A percentile compares a stretch with the other conserved stretches of the same genome.
Conservation (phyloP, 768 basidiomycete species). For the Agaricus blazei region DNA sequence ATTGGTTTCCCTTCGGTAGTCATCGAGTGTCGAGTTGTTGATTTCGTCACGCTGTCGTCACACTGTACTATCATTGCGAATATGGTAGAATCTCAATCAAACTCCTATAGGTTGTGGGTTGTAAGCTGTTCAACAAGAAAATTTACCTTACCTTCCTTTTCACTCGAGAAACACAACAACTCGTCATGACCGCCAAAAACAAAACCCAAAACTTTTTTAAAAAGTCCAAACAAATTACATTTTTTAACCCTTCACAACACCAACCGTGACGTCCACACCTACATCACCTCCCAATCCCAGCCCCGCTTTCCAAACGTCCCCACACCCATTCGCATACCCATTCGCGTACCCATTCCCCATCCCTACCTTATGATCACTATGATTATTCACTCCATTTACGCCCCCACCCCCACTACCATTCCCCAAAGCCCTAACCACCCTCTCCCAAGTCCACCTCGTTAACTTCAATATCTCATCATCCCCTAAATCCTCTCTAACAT, state of each 20-base stretch:
- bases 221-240: background rate
- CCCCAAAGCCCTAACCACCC: slow-evolving; percentile 49
- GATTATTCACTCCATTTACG: slow-evolving; percentile 39
- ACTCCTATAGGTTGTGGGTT: no score
- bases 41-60: no score
- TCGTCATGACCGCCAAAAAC: no score
- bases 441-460: slow-evolving; percentile 75
- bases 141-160: no score
- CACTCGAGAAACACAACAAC: no score
- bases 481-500: slow-evolving; percentile 58
- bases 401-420: slow-evolving; percentile 39
- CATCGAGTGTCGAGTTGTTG: no score
- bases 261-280: slow-evolving; percentile 67
- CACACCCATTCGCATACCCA: slow-evolving; percentile 23
- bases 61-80: no score
- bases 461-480: slow-evolving; percentile 70
- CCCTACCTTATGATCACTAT: slow-evolving; percentile 52
- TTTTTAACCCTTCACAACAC: slow-evolving; percentile 57
- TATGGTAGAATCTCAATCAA: no score
- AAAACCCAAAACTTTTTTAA: no score
- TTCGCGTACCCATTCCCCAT: slow-evolving; percentile 56
- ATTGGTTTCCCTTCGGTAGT: no score
- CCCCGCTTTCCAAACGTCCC: slow-evolving; percentile 11
- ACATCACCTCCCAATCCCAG: slow-evolving; percentile 28
- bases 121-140: no score